Conservation (phyloP, 139 green algal genomes). For the Chlorella sp. region DNA sequence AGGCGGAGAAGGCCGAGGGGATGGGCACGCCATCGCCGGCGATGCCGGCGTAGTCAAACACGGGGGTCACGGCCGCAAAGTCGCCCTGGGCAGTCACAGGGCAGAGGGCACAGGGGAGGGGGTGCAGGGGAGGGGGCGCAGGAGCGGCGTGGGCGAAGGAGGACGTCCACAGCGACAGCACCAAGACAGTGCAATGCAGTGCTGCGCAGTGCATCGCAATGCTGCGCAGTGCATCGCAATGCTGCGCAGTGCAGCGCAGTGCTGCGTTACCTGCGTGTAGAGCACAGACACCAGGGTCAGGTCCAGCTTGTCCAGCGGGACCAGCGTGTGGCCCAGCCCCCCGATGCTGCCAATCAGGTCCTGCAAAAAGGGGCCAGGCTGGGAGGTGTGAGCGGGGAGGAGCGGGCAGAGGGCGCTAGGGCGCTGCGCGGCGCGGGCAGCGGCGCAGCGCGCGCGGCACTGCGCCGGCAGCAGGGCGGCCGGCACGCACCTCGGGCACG, state of each 20-base stretch:
- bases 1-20: slow-evolving; percentile 59
- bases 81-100: slow-evolving; percentile 70
- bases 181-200: too few species aligned
- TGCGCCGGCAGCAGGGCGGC: neutral
- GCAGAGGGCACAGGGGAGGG: slow-evolving; percentile 5
- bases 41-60: slow-evolving; percentile 67
- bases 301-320: slow-evolving; percentile 81
- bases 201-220: too few species aligned
- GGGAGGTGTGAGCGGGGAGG: neutral
- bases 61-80: slow-evolving; percentile 77
- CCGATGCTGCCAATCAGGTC: slow-evolving; percentile 35
- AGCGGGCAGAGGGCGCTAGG: neutral
- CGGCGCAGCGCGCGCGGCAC: neutral
- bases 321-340: slow-evolving; percentile 43
- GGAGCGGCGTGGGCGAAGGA: slow-evolving; percentile 18
- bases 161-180: too few species aligned
- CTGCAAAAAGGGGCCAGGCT: slow-evolving; percentile 8
- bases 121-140: neutral
- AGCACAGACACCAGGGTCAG: slow-evolving; percentile 70
- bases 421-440: neutral
- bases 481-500: slow-evolving; percentile 19
- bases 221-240: too few species aligned
- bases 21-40: slow-evolving; percentile 14
- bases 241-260: too few species aligned
- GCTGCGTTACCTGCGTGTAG: slow-evolving; percentile 77